Evolutionary conservation across 2,329 filamentous ascomycete species (phyloP).

Genomic region (Tetracladium maxilliforme): DNA sequence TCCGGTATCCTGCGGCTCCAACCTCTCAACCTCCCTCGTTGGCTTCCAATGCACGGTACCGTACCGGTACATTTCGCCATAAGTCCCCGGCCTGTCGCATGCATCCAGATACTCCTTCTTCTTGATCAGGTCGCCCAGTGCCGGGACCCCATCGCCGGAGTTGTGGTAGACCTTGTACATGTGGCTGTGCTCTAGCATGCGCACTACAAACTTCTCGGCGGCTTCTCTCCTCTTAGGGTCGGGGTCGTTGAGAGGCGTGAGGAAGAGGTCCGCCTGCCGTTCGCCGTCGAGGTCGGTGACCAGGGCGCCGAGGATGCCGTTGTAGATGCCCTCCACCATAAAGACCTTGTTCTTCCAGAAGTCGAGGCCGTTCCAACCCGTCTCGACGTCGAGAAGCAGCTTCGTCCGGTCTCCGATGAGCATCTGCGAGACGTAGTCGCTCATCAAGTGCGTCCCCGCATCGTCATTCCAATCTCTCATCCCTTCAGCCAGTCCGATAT

Average conservation of each 20-base stretch:
- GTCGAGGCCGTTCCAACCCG: conserved; percentile 17
- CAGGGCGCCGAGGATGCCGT: conserved; percentile 12
- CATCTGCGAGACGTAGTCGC: conserved; percentile 17
- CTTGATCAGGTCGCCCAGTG: conserved; percentile 17
- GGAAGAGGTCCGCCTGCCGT: conserved; percentile 16
- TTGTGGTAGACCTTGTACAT: conserved; percentile 19
- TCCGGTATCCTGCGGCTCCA: too few relatives aligned
- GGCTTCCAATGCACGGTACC: conserved; percentile 8
- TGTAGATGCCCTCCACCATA: conserved; percentile 14
- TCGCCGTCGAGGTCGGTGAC: conserved; percentile 15
- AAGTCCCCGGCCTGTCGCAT: conserved; percentile 14
- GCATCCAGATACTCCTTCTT: conserved; percentile 13
- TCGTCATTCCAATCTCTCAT: conserved; percentile 14
- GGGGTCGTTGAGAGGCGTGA: conserved; percentile 9
- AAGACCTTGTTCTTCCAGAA: conserved; percentile 17
- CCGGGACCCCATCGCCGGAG: conserved; percentile 11
- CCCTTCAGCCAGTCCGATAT: conserved; percentile 12
- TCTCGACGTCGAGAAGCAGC: too few relatives aligned
- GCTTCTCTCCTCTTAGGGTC: conserved; percentile 11
- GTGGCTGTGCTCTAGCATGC: conserved; percentile 15
- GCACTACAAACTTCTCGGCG: conserved; percentile 13
- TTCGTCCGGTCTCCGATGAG: too few relatives aligned
- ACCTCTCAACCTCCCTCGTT: conserved; percentile 3
- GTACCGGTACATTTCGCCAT: conserved; percentile 14
- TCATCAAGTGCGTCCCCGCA: conserved; percentile 14